Percentiles rank a stretch among this genome's conserved stretches.
Conservation (phyloP, 768 basidiomycete genomes). For the Pisolithus orientalis region DNA sequence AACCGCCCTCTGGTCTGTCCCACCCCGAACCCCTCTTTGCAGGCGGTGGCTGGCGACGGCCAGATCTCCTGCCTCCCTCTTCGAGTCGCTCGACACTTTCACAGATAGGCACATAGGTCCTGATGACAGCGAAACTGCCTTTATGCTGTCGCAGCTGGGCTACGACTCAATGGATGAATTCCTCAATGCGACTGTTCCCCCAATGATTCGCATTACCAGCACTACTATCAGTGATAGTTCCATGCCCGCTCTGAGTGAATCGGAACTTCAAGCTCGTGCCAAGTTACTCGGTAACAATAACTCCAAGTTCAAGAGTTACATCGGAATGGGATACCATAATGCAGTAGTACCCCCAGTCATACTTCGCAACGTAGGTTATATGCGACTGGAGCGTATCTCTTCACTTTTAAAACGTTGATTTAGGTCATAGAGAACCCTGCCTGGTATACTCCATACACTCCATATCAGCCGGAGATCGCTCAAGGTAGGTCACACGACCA, state of each 20-base stretch:
- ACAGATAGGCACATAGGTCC: constrained; percentile 90
- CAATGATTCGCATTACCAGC: constrained; percentile 65
- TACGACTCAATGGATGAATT: constrained; percentile 88
- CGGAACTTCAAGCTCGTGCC: constrained; percentile 71
- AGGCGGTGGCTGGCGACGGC: constrained; percentile 52
- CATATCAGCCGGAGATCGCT: constrained; percentile 96
- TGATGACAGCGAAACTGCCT: constrained; percentile 66
- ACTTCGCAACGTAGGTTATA: constrained; percentile 68
- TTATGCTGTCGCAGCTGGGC: constrained; percentile 81
- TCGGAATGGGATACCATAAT: constrained; percentile 97
- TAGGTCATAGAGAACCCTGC: constrained; percentile 92
- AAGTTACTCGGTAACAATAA: constrained; percentile 75
- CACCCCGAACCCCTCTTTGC: constrained; percentile 13
- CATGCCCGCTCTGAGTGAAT: constrained; percentile 78
- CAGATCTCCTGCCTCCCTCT: constrained; percentile 56
- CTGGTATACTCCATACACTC: constrained; percentile 97
- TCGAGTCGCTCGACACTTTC: constrained; percentile 87
- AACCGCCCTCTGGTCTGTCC: constrained; percentile 9
- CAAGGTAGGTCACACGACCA: constrained; percentile 58
- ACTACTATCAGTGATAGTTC: constrained; percentile 56
- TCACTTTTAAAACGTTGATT: constrained; percentile 1
- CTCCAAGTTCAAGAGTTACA: constrained; percentile 83
- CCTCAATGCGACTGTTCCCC: constrained; percentile 74
- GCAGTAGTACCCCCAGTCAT: constrained; percentile 95
- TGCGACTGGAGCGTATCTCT: background rate